Percentiles rank a stretch among this genome's conserved stretches.
These are phyloP conservation scores for Lactifluus pinguis DNA, from an alignment of 768 basidiomycete species.

Conservation along the genomic window DNA sequence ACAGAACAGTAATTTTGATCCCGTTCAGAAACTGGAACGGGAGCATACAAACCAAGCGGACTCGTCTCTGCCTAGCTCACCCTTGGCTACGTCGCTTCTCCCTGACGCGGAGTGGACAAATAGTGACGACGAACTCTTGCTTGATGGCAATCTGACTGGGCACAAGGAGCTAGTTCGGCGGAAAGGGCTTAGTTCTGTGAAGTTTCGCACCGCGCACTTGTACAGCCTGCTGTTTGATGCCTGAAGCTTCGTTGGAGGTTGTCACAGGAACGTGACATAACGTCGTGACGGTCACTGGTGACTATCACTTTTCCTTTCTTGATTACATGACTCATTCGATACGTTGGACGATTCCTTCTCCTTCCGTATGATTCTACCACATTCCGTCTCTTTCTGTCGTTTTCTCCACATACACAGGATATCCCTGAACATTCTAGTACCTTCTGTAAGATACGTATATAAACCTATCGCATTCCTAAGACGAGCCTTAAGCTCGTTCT, in stretches of 20 bases:
- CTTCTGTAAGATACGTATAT: too few relatives aligned
- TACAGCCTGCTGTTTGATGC: slow-evolving; percentile 6
- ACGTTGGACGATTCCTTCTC: too few relatives aligned
- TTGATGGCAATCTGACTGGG: background rate
- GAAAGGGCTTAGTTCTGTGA: slow-evolving; percentile 5
- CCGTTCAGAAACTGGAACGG: background rate
- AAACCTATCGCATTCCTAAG: too few relatives aligned
- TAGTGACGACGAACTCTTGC: slow-evolving; percentile 3
- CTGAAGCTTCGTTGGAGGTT: background rate
- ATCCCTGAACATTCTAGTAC: too few relatives aligned
- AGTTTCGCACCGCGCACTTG: slow-evolving; percentile 11
- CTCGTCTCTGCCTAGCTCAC: background rate
- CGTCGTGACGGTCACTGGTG: too few relatives aligned
- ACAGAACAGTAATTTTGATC: background rate
- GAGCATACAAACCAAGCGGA: background rate
- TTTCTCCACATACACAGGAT: too few relatives aligned
- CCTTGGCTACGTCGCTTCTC: background rate
- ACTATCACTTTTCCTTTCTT: too few relatives aligned
- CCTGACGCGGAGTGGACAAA: slow-evolving; percentile 1
- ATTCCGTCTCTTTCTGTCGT: too few relatives aligned
- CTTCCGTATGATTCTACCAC: too few relatives aligned
- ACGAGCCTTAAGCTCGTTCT: too few relatives aligned
- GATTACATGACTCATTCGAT: too few relatives aligned
- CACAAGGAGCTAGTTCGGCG: slow-evolving; percentile 4
- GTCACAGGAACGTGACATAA: too few relatives aligned